Base-by-base conservation (phyloP, 352 stramenopile species). In the Saprolegnia parasitica region DNA sequence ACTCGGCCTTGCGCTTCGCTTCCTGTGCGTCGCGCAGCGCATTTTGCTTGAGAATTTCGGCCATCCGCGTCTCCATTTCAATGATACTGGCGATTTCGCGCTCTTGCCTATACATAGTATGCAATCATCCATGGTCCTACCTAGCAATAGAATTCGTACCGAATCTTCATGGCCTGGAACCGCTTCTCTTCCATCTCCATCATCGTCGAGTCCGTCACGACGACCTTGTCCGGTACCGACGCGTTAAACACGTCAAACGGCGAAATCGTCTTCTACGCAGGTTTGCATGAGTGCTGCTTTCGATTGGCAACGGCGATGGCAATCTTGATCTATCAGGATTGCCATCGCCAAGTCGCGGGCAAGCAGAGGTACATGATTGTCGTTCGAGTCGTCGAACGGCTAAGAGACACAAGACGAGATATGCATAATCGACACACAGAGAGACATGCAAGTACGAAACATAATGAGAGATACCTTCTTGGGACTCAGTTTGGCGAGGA, bases 41-140 rank as follows among this genome's bases (percentile, higher is more conserved):
- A 35, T 88, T 88, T 49, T 90, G 81, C 9, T 84, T 72, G 26
- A 91, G 83, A 21, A 89, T 75, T 52, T 84, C 79, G 50, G 81
- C 83, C 67, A 88, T 82, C 42, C 84, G 86, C n/a, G 74, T 74
- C 49, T 93, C 85, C 78, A 83, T 90, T 37, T 93, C 81, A 67
- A 93, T 87, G n/a, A 88, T 78, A 40, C 71, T 74, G 35, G 88
- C 81, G 58, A 93, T 84, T 40, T 93, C 85, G 35, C 80, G 82
- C 65, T 90, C 73, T 67, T 93, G 85, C 0, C 62, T 68, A 55
- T 46, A 26, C 29, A 23, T 50, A 11, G 23, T 46, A 49, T 64
- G 26, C 5, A 58, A 58, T 60, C 16, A 46, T 57, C 1, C 45
- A 32, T 16, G 16, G 8, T 8, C 52, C 16, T 39, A 8, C 52